Evolutionary conservation across 2,329 filamentous ascomycete genomes (phyloP), one percentile per base, ranked within the genome.

Genomic region (Scortechinia acanthostroma): DNA sequence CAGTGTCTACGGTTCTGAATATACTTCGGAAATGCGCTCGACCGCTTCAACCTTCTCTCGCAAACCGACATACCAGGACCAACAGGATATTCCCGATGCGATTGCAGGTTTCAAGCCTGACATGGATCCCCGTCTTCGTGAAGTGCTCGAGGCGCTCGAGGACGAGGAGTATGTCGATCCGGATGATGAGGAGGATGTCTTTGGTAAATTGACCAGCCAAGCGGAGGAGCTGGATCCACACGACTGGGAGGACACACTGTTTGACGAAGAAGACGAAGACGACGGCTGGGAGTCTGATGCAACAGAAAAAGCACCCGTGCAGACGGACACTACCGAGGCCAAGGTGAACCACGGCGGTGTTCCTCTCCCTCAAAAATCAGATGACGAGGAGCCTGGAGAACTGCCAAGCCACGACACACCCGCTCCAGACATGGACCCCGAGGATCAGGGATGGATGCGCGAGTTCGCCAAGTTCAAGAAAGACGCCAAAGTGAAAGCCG

Each of bases 51-150:
- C 14, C 69, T 91, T 21, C 86, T 88, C 0, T 89, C 85, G 5
- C 89, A 90, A 83, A 56, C 69, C 79, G 22, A 90, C 85, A 42
- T 97, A 97, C 60, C 88, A 97, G 62, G 85, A 90, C 45, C 90
- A 96, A 66, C 93, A 98, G 64, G 80, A 95, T 55, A 70, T 97
- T 1, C 93, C 93, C 1, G 93, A 98, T 65, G 83, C 81, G 4
- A 87, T 98, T 56, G 85, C 87, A 2, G 93, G 93, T 0, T 95
- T 98, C 62, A 86, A 98, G 64, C 93, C 94, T 4, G 91, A 97
- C 58, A 97, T 98, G 93, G 94, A 98, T 57, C 91, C 91, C 2
- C 76, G 91, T 30, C 62, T 98, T 53, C 78, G 93, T 42, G 93
- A 98, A 62, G 90, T 91, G 3, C 68, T 98, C 20, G 91, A 96